Evolutionary conservation across 805 yeast genomes (phyloP).

Genomic region (Metschnikowia dekortorum): DNA sequence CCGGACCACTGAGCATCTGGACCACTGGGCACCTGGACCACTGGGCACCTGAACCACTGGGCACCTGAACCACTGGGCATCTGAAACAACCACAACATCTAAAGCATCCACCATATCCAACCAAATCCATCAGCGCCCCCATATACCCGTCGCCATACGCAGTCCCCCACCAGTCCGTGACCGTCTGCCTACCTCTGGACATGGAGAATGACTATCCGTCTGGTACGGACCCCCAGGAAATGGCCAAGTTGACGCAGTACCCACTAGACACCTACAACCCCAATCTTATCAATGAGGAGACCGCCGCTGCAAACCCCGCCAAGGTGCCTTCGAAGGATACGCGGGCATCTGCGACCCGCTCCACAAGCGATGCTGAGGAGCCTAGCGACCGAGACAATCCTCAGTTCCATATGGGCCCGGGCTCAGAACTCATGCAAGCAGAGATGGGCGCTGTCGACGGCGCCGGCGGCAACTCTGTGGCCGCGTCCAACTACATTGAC

Average conservation of each 20-base stretch:
- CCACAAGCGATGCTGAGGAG: background rate
- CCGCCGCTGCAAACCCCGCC: background rate
- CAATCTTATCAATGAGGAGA: background rate
- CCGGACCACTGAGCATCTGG: no score
- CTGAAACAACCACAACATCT: background rate
- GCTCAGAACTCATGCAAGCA: background rate
- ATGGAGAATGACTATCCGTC: constrained; percentile 5
- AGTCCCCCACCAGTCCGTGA: background rate
- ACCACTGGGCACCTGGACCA: no score
- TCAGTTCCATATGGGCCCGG: constrained; percentile 1
- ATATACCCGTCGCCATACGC: background rate
- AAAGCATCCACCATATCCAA: background rate
- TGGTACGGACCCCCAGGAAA: constrained; percentile 2
- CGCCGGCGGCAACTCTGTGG: background rate
- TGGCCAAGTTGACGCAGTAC: constrained; percentile 5
- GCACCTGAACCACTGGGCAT: no score
- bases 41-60: no score
- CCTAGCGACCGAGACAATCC: background rate
- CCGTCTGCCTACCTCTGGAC: background rate
- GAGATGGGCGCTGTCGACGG: background rate
- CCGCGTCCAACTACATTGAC: constrained; percentile 12
- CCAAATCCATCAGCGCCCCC: background rate
- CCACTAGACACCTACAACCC: constrained; percentile 5
- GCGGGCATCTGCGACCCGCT: background rate
- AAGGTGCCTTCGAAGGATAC: background rate